Percentiles rank a stretch among this genome's conserved stretches.
Evolutionary conservation across 768 basidiomycete genomes (phyloP).

Genomic region (Rhizopogon sp.): DNA sequence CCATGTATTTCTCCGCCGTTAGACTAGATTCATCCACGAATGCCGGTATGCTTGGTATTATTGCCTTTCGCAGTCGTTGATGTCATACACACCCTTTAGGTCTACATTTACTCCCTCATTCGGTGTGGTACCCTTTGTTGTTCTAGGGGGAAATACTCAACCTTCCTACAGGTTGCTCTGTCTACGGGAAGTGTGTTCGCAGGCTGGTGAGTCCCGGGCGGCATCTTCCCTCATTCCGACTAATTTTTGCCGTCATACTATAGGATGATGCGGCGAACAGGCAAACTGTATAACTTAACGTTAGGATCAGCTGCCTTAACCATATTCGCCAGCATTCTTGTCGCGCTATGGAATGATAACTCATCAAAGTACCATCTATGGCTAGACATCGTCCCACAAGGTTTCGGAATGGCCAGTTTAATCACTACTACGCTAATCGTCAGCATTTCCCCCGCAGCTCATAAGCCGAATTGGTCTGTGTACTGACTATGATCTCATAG

Average conservation of each 20-base stretch:
- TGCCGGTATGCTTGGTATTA: constrained; percentile 50
- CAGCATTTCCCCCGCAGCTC: constrained; percentile 24
- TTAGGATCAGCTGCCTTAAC: constrained; percentile 57
- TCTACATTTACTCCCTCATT: constrained; percentile 86
- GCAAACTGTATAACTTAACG: constrained; percentile 78
- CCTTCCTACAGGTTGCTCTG: constrained; percentile 57
- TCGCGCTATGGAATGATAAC: constrained; percentile 63
- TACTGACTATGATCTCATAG: constrained; percentile 31
- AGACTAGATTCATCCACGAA: constrained; percentile 59
- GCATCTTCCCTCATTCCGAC: constrained; percentile 1
- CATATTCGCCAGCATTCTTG: constrained; percentile 53
- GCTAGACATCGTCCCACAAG: constrained; percentile 76
- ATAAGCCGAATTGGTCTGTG: constrained; percentile 5
- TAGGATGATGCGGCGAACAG: constrained; percentile 84
- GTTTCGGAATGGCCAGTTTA: constrained; percentile 78
- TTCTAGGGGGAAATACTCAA: constrained; percentile 10
- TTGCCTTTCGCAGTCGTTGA: constrained; percentile 6
- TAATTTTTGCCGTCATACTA: constrained; percentile 8
- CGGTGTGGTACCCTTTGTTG: constrained; percentile 41
- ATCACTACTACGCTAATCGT: constrained; percentile 88
- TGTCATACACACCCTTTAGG: constrained; percentile 36
- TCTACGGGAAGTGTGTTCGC: constrained; percentile 83
- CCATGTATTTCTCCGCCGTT: constrained; percentile 86
- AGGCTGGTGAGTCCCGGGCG: constrained; percentile 56
- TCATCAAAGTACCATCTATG: constrained; percentile 62